These are phyloP conservation scores for Trichothecium roseum DNA, from an alignment of 2,329 filamentous ascomycete species.

Conservation along the genomic window DNA sequence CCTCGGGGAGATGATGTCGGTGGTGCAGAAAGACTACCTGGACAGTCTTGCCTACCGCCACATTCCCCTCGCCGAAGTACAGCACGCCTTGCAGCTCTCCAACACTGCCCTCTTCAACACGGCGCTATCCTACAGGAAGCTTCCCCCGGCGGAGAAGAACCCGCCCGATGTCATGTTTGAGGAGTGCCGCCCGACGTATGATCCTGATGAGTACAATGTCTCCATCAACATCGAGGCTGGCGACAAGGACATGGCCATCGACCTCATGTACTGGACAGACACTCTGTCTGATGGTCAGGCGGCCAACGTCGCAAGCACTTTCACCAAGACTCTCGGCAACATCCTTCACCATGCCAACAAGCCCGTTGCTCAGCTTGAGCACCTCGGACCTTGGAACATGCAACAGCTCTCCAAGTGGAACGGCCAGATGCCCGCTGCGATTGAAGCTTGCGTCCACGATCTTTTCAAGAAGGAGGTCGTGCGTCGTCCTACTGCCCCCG, in stretches of 20 bases:
- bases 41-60: slow-evolving; percentile 3
- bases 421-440: background rate
- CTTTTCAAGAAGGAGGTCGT: slow-evolving; percentile 14
- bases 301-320: slow-evolving; percentile 11
- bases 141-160: slow-evolving; percentile 5
- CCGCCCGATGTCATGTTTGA: slow-evolving; percentile 10
- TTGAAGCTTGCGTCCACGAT: slow-evolving; percentile 2
- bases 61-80: slow-evolving; percentile 8
- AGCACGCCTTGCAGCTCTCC: slow-evolving; percentile 12
- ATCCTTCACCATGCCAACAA: slow-evolving; percentile 7
- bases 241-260: slow-evolving; percentile 9
- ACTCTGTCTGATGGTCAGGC: slow-evolving; percentile 10
- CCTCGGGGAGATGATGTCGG: slow-evolving; percentile 19
- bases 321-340: slow-evolving; percentile 10
- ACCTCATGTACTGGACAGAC: slow-evolving; percentile 13
- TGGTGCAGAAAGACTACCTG: slow-evolving; percentile 19
- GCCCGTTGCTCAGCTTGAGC: slow-evolving; percentile 4
- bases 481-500: slow-evolving; percentile 7
- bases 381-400: slow-evolving; percentile 16
- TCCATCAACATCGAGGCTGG: slow-evolving; percentile 12
- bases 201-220: slow-evolving; percentile 11
- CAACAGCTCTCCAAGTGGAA: slow-evolving; percentile 15
- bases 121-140: slow-evolving; percentile 11
- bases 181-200: slow-evolving; percentile 11
- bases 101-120: slow-evolving; percentile 13